Evolutionary conservation across 2,329 filamentous ascomycete genomes (phyloP).

Genomic region (Trichoderma citrinoviride): DNA sequence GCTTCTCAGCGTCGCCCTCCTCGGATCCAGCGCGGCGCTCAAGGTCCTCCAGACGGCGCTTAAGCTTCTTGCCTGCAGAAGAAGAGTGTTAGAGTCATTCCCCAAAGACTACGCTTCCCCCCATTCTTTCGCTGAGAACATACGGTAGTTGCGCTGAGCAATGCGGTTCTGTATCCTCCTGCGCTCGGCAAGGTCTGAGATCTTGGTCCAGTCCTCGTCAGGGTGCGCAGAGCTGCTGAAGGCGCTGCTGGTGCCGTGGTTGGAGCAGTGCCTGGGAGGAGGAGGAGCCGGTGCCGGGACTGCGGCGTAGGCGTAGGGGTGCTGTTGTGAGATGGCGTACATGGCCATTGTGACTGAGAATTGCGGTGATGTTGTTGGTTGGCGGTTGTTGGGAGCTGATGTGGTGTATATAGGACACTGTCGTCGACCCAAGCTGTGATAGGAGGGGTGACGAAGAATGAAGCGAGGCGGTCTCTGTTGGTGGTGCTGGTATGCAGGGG

Average conservation of each 20-base stretch:
- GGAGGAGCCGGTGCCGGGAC: conserved; percentile 23
- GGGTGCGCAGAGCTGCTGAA: conserved; percentile 93
- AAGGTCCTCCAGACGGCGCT: conserved; percentile 82
- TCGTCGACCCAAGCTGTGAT: not conserved
- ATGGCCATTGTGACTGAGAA: conserved; percentile 34
- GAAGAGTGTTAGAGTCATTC: conserved; percentile 24
- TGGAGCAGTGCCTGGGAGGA: conserved; percentile 65
- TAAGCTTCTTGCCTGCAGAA: conserved; percentile 78
- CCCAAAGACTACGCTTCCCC: not conserved
- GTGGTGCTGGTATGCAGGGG: not conserved
- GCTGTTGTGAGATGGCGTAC: conserved; percentile 38
- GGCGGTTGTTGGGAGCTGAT: not conserved
- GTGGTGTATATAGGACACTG: not conserved
- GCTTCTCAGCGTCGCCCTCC: conserved; percentile 46
- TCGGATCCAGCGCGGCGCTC: conserved; percentile 69
- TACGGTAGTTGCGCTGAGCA: conserved; percentile 96
- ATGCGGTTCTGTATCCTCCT: conserved; percentile 95
- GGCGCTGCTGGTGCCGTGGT: conserved; percentile 83
- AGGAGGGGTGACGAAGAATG: conserved; percentile 13
- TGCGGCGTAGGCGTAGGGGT: conserved; percentile 35
- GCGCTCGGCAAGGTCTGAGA: conserved; percentile 92
- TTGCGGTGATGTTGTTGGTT: conserved; percentile 7
- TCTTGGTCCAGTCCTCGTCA: conserved; percentile 99
- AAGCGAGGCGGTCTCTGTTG: not conserved
- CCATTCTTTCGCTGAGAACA: conserved; percentile 35